Evolutionary conservation across 352 stramenopile species (phyloP).

Genomic region (Phytophthora foliorum): DNA sequence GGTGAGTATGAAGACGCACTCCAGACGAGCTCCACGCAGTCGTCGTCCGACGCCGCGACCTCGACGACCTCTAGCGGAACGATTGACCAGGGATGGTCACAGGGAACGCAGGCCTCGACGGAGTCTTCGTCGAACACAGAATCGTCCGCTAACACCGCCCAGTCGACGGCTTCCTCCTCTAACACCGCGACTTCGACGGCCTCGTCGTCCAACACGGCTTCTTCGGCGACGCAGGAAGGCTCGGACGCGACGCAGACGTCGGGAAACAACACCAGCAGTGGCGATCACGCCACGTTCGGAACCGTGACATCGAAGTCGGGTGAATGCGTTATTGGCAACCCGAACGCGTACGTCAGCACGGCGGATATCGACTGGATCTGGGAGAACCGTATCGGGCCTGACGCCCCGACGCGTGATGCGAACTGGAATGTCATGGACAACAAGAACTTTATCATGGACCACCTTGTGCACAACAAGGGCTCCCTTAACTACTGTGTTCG

Average conservation of each 20-base stretch:
- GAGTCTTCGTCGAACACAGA: conserved; percentile 11
- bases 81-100: conserved; percentile 14
- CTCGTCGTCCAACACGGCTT: neutral
- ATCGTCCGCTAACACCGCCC: conserved; percentile 13
- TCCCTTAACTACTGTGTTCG: conserved; percentile 53
- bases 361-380: conserved; percentile 29
- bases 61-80: conserved; percentile 10
- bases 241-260: conserved; percentile 2
- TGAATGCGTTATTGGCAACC: conserved; percentile 20
- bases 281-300: conserved; percentile 19
- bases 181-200: too few relatives aligned
- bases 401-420: neutral
- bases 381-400: conserved; percentile 20
- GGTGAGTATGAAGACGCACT: neutral
- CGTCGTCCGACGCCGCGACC: neutral
- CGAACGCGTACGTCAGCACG: conserved; percentile 26
- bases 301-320: conserved; percentile 17
- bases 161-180: conserved; percentile 3
- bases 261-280: conserved; percentile 3
- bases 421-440: conserved; percentile 4
- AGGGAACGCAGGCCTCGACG: conserved; percentile 12
- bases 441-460: conserved; percentile 39
- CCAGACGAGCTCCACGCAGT: conserved; percentile 6
- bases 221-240: conserved; percentile 11
- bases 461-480: conserved; percentile 41